Base-by-base conservation (phyloP, 2,329 filamentous ascomycete species). In the Hortaea werneckii region DNA sequence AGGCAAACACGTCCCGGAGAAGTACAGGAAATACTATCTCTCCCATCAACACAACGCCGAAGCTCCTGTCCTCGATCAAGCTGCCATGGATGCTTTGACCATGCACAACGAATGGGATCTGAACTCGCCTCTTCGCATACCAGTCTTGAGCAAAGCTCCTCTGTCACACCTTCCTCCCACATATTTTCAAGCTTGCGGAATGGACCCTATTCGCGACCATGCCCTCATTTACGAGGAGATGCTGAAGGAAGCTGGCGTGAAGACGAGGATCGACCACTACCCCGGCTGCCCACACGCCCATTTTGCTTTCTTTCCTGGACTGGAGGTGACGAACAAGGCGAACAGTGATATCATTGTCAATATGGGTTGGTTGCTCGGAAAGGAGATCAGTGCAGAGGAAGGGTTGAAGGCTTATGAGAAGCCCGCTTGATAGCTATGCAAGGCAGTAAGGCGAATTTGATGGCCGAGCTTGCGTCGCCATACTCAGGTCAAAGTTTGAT, bases 161-260 rank as follows among this genome's bases (percentile, higher is more conserved):
- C 60, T 68, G 41, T 49, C 52, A 2, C 62, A 53, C 4, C 58
- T 75, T 26, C 73, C 73, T 4, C 64, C 61, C 2, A 65, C 70
- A 0, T 78, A 75, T 54, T 59, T 79, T 1, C 72, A 76, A 53
- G 63, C 76, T 0, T 68, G 65, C 49, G 75, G 74, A 8, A 48
- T 72, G 47, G 76, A 78, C 54, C 69, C 69, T 0, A 50, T 74
- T 2, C 59, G 76, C 4, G 76, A 79, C 47, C 75, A 78, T 44
- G 71, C 62, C 0, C 49, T 79, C 40, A 69, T 78, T 0, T 78
- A 77, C 50, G 74, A 76, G 50, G 58, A 65, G 35, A 54, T 71
- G 2, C 53, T 78, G 46, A 60, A 66, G 29, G 69, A 71, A 44
- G 65, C 71, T 1, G 66, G 60, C 5, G 62, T 75, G 6, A 54